Evolutionary conservation across 2,329 filamentous ascomycete species (phyloP), one percentile per base, ranked within the genome.

Genomic region (Emmonsia crescens): DNA sequence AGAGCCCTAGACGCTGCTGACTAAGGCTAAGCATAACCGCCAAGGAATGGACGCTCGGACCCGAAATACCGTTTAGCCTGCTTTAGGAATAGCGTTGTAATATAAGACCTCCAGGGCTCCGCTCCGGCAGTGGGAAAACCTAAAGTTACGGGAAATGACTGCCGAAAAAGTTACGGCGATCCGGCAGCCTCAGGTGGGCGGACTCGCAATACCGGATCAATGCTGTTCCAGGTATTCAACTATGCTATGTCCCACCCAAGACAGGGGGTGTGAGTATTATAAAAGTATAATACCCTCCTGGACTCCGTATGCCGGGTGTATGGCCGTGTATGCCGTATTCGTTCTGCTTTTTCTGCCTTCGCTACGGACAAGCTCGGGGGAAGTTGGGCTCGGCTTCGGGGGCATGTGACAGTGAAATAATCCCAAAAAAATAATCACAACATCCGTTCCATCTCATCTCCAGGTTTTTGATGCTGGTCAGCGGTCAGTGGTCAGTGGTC

Each of bases 11-110:
- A 19, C 27, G 5, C 44, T 21, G 38, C 36, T 31, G 55, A 57
- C 55, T 48, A 55, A 55, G 19, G 14, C 5, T 5, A 4, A 5
- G 36, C 14, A 57, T 24, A 2, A 31, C 16, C 38, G 21, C 54
- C 36, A 57, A 57, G 54, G 16, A 42, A n/a, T n/a, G n/a, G n/a
- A 57, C 54, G 52, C 52, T 38, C 52, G 31, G 52, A 55, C 52
- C 52, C n/a, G 5, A n/a, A 8, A 1, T n/a, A n/a, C n/a, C n/a
- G n/a, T 19, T 27, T 5, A 19, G 21, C 3, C 33, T 27, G 0
- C 3, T 42, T 57, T 44, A 5, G 55, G 55, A 42, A 31, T 57
- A 44, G 55, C 27, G 38, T 21, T 21, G 55, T 19, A 44, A 44
- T 44, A 29, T 44, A 31, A 4, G 12, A 3, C 14, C n/a, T n/a